Conservation (phyloP, 1,284 basidiomycete genomes). For the Abortiporus biennis region DNA sequence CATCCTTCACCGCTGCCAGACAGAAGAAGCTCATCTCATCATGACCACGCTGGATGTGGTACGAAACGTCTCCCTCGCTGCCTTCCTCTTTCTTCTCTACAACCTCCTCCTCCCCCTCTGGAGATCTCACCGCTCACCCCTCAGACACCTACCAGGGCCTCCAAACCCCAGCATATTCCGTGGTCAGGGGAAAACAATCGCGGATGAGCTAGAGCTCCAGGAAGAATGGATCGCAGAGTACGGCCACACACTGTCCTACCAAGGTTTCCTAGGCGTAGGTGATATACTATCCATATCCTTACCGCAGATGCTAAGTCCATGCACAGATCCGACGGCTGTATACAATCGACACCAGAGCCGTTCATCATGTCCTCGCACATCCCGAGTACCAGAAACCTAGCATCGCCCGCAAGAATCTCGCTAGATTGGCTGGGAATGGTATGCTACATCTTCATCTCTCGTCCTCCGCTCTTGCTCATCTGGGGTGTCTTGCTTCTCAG, state of each 20-base stretch:
- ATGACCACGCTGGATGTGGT: no score
- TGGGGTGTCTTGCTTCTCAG: neutral
- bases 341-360: conserved; percentile 29
- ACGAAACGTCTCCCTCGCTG: no score
- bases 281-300: no score
- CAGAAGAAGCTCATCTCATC: no score
- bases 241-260: conserved; percentile 13
- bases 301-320: no score
- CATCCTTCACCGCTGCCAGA: no score
- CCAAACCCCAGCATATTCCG: conserved; percentile 17
- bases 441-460: neutral
- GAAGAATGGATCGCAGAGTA: conserved; percentile 13
- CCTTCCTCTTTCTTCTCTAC: neutral
- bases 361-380: conserved; percentile 31
- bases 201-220: conserved; percentile 11
- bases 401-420: conserved; percentile 15
- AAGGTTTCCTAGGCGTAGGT: conserved; percentile 10
- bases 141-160: conserved; percentile 21
- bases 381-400: conserved; percentile 28
- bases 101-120: neutral
- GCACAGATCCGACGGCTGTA: conserved; percentile 17
- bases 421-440: conserved; percentile 25
- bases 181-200: conserved; percentile 17
- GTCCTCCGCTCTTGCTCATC: neutral
- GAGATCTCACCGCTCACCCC: conserved; percentile 12